Evolutionary conservation across 2,329 filamentous ascomycete genomes (phyloP).

Genomic region (Penicillium sp.): DNA sequence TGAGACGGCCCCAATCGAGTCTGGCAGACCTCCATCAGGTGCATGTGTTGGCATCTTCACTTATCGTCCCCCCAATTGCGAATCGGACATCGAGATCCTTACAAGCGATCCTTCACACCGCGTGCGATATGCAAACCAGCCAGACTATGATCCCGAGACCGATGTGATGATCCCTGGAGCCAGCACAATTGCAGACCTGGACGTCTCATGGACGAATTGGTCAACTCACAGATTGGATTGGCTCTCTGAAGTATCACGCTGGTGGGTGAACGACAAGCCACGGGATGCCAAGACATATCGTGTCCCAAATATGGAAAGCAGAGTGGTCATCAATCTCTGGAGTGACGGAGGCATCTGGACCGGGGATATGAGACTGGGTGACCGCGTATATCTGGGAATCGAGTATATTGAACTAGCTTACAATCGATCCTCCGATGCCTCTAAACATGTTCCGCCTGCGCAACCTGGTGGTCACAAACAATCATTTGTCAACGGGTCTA

Average conservation of each 20-base stretch:
- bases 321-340: constrained; percentile 44
- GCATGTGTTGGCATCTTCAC: constrained; percentile 54
- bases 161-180: constrained; percentile 36
- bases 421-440: constrained; percentile 30
- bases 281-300: constrained; percentile 34
- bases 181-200: constrained; percentile 28
- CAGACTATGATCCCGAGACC: constrained; percentile 38
- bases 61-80: constrained; percentile 46
- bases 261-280: constrained; percentile 36
- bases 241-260: constrained; percentile 34
- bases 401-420: constrained; percentile 45
- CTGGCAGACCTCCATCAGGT: constrained; percentile 39
- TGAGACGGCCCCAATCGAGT: not conserved
- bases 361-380: constrained; percentile 39
- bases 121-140: constrained; percentile 46
- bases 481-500: not conserved
- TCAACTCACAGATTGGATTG: constrained; percentile 44
- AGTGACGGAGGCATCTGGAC: constrained; percentile 44
- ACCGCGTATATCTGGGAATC: constrained; percentile 39
- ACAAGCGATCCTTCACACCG: constrained; percentile 46
- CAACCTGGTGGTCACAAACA: constrained; percentile 16
- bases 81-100: constrained; percentile 55
- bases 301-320: constrained; percentile 38
- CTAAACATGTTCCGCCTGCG: constrained; percentile 5
- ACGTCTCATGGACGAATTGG: constrained; percentile 41